These are phyloP conservation scores for Pseudocercospora crystallina DNA, from an alignment of 2,329 filamentous ascomycete genomes.

Conservation along the genomic window DNA sequence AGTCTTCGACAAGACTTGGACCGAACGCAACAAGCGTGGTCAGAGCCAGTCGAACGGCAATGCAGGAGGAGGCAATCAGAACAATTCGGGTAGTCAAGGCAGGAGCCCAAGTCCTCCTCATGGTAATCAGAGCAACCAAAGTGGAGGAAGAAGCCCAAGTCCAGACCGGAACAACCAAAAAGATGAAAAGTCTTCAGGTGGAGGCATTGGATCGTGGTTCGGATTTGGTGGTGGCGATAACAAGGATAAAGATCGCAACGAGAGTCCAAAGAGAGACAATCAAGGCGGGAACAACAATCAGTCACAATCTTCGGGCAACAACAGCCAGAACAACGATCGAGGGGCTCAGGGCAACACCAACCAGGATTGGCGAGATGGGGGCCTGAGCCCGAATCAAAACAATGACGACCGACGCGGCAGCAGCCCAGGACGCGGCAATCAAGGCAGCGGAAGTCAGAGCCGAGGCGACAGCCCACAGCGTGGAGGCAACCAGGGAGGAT, in stretches of 20 bases:
- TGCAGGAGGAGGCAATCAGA: background rate
- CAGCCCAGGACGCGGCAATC: too few species aligned
- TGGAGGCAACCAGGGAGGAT: background rate
- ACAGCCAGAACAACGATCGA: background rate
- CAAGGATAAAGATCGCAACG: background rate
- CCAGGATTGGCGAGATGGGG: background rate
- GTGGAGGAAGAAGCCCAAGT: background rate
- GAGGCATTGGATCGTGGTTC: too few species aligned
- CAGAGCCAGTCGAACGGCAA: background rate
- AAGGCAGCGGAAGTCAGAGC: background rate
- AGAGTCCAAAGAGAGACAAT: background rate
- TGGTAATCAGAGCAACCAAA: background rate
- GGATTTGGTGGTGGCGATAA: background rate
- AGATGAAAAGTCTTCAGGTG: too few species aligned
- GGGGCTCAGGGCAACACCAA: background rate
- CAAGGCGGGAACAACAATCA: too few species aligned
- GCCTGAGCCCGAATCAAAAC: background rate
- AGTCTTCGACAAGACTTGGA: constrained; percentile 23
- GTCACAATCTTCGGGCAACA: background rate
- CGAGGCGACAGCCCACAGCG: background rate
- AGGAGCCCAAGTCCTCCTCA: constrained; percentile 1
- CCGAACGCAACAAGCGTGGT: constrained; percentile 2
- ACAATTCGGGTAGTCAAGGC: background rate
- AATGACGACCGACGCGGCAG: background rate
- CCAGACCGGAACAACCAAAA: background rate